phyloP scores from a whole-genome alignment of 2,329 filamentous ascomycete genomes.

The Colletotrichum brevisporum region DNA sequence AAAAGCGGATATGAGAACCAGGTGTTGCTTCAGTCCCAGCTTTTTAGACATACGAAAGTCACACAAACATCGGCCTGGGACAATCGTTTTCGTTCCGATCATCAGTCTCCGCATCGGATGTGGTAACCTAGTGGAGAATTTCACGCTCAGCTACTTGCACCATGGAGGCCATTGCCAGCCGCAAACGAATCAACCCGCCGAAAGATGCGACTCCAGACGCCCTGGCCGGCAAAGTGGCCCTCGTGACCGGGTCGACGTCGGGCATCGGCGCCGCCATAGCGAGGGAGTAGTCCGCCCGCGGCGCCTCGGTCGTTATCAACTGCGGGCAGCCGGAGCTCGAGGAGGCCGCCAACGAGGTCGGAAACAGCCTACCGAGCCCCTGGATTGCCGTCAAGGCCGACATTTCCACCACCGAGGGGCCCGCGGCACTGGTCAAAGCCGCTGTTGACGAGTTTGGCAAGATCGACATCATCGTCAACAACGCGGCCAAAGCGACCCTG shows the following conservation, averaged over 20 bases:
- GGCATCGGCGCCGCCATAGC: constrained; percentile 63
- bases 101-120: too few relatives aligned
- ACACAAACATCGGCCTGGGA: too few relatives aligned
- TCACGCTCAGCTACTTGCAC: neutral
- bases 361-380: constrained; percentile 41
- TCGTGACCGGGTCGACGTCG: constrained; percentile 61
- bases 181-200: constrained; percentile 4
- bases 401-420: constrained; percentile 54
- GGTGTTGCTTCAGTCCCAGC: too few relatives aligned
- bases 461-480: constrained; percentile 57
- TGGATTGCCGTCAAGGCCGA: constrained; percentile 58
- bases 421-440: constrained; percentile 52
- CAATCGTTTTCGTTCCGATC: too few relatives aligned
- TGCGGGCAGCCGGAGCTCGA: constrained; percentile 55
- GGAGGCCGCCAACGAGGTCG: neutral
- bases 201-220: neutral
- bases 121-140: too few relatives aligned
- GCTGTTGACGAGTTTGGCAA: constrained; percentile 51
- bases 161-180: constrained; percentile 7
- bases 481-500: constrained; percentile 54
- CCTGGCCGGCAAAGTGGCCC: constrained; percentile 60
- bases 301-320: constrained; percentile 63
- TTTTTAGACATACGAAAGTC: too few relatives aligned
- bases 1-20: too few relatives aligned
- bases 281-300: constrained; percentile 58